A percentile compares a stretch with the other conserved stretches of the same genome.
Evolutionary conservation across 192 early-diverging fungal species (phyloP).

Genomic region (Coemansia sp.): DNA sequence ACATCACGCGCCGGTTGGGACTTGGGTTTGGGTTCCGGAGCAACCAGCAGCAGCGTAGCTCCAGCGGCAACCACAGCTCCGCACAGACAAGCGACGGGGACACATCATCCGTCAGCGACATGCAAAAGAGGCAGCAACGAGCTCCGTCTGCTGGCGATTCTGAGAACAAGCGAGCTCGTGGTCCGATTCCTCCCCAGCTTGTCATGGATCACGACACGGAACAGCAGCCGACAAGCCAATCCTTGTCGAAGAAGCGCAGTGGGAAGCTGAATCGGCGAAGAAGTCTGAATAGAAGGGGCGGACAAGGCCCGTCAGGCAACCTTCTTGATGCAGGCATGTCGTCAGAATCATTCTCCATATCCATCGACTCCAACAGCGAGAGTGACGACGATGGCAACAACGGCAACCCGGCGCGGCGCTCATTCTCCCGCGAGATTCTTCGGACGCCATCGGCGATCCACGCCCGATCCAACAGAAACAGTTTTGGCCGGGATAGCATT

Average conservation of each 20-base stretch:
- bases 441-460: conserved; percentile 16
- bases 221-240: not conserved
- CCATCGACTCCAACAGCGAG: conserved; percentile 33
- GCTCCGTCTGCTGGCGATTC: not conserved
- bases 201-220: conserved; percentile 14
- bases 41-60: conserved; percentile 15
- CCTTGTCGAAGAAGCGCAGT: conserved; percentile 8
- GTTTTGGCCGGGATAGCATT: conserved; percentile 10
- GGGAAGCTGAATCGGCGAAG: not conserved
- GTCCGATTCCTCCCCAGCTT: conserved; percentile 39
- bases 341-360: conserved; percentile 13
- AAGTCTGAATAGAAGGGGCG: not conserved
- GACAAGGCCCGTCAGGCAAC: not conserved
- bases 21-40: conserved; percentile 45
- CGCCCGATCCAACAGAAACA: conserved; percentile 20
- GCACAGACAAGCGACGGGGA: conserved; percentile 24
- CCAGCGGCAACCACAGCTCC: conserved; percentile 3
- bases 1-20: conserved; percentile 43
- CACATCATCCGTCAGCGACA: not conserved
- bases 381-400: conserved; percentile 19
- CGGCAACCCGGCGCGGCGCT: conserved; percentile 15
- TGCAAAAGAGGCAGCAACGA: not conserved
- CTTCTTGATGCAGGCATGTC: conserved; percentile 5
- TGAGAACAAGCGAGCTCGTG: conserved; percentile 13
- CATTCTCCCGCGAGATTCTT: conserved; percentile 3